Conservation (phyloP, 2,329 filamentous ascomycete species). For the Exophiala sp. region DNA sequence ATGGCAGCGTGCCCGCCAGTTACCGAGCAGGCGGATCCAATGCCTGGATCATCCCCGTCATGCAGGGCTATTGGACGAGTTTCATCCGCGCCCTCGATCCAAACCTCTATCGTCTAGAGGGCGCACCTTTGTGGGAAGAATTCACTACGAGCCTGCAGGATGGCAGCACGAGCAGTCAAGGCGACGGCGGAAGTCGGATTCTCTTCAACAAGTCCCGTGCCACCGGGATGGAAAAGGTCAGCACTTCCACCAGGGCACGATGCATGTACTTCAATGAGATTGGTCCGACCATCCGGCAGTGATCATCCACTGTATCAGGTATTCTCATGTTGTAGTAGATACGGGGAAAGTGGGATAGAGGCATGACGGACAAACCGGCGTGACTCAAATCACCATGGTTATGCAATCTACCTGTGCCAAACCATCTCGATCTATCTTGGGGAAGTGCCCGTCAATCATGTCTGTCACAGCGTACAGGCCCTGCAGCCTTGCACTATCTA, state of each 20-base stretch:
- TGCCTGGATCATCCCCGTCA: conserved; percentile 51
- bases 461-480: neutral
- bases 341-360: too few species aligned
- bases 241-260: conserved; percentile 36
- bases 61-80: conserved; percentile 68
- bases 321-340: too few species aligned
- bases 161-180: neutral
- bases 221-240: conserved; percentile 43
- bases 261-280: conserved; percentile 49
- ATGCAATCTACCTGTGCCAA: too few species aligned
- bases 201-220: conserved; percentile 42
- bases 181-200: conserved; percentile 35
- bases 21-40: conserved; percentile 51
- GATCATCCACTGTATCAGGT: too few species aligned
- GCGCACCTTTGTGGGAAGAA: conserved; percentile 18
- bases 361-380: too few species aligned
- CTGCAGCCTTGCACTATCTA: neutral
- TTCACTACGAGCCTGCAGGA: conserved; percentile 2
- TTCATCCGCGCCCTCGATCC: conserved; percentile 64
- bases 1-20: conserved; percentile 46
- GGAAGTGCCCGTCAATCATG: neutral
- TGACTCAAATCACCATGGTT: too few species aligned
- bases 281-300: conserved; percentile 44
- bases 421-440: neutral
- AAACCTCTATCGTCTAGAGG: conserved; percentile 42